These are phyloP conservation scores for Diaporthe sp. DNA, from an alignment of 2,329 filamentous ascomycete species.

Conservation along the genomic window DNA sequence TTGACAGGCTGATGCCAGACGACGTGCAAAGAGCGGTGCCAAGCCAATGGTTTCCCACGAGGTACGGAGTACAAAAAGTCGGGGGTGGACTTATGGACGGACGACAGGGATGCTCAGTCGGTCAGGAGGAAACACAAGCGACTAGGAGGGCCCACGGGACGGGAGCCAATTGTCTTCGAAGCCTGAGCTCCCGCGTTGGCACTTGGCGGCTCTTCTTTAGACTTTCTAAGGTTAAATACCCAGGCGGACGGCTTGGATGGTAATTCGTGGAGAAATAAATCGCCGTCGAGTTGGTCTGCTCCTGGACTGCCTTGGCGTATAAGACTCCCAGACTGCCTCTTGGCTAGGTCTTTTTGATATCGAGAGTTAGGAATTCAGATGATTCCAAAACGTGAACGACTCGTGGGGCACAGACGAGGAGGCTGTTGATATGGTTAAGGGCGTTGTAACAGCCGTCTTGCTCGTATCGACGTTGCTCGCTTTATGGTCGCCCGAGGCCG, in stretches of 20 bases:
- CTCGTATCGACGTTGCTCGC: conserved; percentile 12
- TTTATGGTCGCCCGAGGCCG: conserved; percentile 6
- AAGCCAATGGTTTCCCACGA: conserved; percentile 18
- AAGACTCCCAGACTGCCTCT: conserved; percentile 5
- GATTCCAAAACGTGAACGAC: neutral
- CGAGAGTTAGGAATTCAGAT: neutral
- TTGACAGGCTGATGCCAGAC: conserved; percentile 3
- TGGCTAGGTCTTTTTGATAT: neutral
- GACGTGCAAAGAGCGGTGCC: conserved; percentile 7
- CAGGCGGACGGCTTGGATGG: neutral
- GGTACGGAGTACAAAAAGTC: neutral
- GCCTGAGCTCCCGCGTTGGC: conserved; percentile 16
- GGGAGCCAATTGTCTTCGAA: conserved; percentile 20
- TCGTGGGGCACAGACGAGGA: neutral
- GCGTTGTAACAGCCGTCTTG: neutral
- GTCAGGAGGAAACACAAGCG: conserved; percentile 19
- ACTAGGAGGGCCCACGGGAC: conserved; percentile 3
- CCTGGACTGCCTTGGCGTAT: conserved; percentile 21
- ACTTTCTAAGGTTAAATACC: conserved; percentile 15
- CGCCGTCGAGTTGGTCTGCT: neutral
- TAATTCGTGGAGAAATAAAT: conserved; percentile 13
- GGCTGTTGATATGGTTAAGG: conserved; percentile 3
- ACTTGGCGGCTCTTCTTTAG: conserved; percentile 21
- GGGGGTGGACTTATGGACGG: neutral
- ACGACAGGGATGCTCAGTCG: conserved; percentile 9